Evolutionary conservation across 352 stramenopile species (phyloP), one percentile per base, ranked within the genome.

Genomic region (Pythium rishiriense): DNA sequence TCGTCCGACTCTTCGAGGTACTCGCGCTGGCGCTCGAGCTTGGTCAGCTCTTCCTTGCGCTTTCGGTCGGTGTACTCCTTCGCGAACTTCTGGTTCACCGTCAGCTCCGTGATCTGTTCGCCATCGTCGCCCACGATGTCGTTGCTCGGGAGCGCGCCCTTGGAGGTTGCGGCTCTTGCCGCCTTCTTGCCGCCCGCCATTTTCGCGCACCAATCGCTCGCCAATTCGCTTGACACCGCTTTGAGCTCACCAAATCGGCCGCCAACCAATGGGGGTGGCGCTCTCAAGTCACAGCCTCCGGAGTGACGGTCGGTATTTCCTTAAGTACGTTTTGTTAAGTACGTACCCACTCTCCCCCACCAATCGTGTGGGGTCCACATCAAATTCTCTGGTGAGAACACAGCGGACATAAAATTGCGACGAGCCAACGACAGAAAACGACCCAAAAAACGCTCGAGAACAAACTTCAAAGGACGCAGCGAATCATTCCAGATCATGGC

Each of bases 81-180:
- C 17, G 87, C 87, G 55, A 89, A 96, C 64, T 87, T 87, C 35
- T 78, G 61, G 63, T 96, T 96, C 54, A 96, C 82, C 35, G 76
- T 77, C 12, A 94, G 76, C 69, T 86, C 62, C n/a, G 78, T 67
- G 58, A 68, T 63, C 19, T 64, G 47, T 2, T 56, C 52, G 1
- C 70, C 56, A 9, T 62, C 57, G 7, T 68, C 46, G 10, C 65
- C 45, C 3, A 75, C 58, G 1, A 28, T 51, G 0, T 52, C 57
- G 29, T 71, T 69, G 10, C 50, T 66, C 17, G 33, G 42, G 12
- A 64, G 47, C 42, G 53, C 48, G 26, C 22, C 56, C 49, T 62
- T 69, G 7, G 28, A 47, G 26, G 54, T 26, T 46, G 21, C 33
- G 9, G 39, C 39, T 49, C 62, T 67, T n/a, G 49, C 15, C 31